These are phyloP conservation scores for Pestalotiopsis sp. DNA, from an alignment of 2,329 filamentous ascomycete species.

Conservation along the genomic window DNA sequence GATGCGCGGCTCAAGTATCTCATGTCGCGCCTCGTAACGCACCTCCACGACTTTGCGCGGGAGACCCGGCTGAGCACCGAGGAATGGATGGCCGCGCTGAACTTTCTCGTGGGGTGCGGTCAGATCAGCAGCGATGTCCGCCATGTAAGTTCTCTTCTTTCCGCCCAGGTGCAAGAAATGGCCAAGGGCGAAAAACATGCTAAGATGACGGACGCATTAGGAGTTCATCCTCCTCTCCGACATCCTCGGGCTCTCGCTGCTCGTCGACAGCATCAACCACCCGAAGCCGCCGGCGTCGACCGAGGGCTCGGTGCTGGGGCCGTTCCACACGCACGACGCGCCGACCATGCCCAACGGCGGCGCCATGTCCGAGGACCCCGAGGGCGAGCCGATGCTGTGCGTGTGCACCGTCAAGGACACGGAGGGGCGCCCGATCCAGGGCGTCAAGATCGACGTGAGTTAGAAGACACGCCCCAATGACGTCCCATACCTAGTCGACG, in stretches of 20 bases:
- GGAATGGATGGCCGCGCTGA: constrained; percentile 77
- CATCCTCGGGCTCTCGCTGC: constrained; percentile 75
- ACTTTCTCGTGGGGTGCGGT: constrained; percentile 73
- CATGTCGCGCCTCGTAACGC: constrained; percentile 72
- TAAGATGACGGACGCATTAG: constrained; percentile 32
- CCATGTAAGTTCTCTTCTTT: constrained; percentile 52
- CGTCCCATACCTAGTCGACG: too few relatives aligned
- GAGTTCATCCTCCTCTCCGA: constrained; percentile 86
- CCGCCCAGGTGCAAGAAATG: too few relatives aligned
- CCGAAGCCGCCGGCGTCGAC: constrained; percentile 73
- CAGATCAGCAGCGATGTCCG: constrained; percentile 75
- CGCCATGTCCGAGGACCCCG: constrained; percentile 68
- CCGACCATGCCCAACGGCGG: constrained; percentile 57
- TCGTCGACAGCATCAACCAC: constrained; percentile 83
- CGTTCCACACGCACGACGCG: constrained; percentile 83
- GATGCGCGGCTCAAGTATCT: constrained; percentile 72
- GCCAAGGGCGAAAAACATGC: neutral
- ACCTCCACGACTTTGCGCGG: constrained; percentile 81
- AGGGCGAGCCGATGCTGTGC: constrained; percentile 71
- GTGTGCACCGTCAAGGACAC: constrained; percentile 74
- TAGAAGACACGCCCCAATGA: too few relatives aligned
- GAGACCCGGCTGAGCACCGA: constrained; percentile 75
- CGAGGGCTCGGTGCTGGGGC: constrained; percentile 79
- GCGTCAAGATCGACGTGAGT: constrained; percentile 66
- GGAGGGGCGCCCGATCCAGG: constrained; percentile 61